Evolutionary conservation across 2,329 filamentous ascomycete species (phyloP).

Genomic region (Pyrenophora tritici-repentis): DNA sequence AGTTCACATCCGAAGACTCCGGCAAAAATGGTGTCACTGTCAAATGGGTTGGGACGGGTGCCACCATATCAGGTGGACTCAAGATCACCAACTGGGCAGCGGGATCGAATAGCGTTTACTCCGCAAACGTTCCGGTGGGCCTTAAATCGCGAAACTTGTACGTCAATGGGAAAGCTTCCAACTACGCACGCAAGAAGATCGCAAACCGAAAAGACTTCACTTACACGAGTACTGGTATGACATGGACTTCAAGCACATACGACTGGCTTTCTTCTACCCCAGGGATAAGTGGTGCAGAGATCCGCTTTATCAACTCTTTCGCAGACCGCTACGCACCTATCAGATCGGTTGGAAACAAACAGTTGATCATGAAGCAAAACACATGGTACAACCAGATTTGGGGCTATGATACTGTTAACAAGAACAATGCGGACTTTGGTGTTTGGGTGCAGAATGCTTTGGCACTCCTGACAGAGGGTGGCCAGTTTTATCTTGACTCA

Average conservation of each 20-base stretch:
- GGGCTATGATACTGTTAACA: slow-evolving; percentile 19
- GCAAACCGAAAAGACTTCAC: slow-evolving; percentile 18
- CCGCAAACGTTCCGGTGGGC: slow-evolving; percentile 12
- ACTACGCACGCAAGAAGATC: slow-evolving; percentile 20
- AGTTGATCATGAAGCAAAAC: slow-evolving; percentile 20
- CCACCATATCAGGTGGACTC: slow-evolving; percentile 14
- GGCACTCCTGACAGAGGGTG: slow-evolving; percentile 18
- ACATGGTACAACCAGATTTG: slow-evolving; percentile 19
- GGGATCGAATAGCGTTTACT: slow-evolving; percentile 16
- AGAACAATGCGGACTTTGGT: slow-evolving; percentile 21
- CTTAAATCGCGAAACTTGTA: slow-evolving; percentile 20
- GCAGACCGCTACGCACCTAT: slow-evolving; percentile 19
- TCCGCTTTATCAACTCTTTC: slow-evolving; percentile 25
- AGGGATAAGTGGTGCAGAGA: slow-evolving; percentile 15
- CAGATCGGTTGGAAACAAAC: slow-evolving; percentile 11
- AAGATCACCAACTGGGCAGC: slow-evolving; percentile 16
- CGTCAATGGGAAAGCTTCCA: slow-evolving; percentile 21
- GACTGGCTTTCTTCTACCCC: slow-evolving; percentile 21
- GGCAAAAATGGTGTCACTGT: slow-evolving; percentile 16
- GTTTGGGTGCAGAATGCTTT: slow-evolving; percentile 24
- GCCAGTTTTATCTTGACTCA: slow-evolving; percentile 21
- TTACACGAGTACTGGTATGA: slow-evolving; percentile 15
- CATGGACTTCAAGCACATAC: slow-evolving; percentile 13
- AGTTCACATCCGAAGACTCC: slow-evolving; percentile 15
- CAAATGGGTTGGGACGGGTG: slow-evolving; percentile 15